Evolutionary conservation across 352 stramenopile genomes (phyloP), one percentile per base, ranked within the genome.

Genomic region (Phytophthora foliorum): DNA sequence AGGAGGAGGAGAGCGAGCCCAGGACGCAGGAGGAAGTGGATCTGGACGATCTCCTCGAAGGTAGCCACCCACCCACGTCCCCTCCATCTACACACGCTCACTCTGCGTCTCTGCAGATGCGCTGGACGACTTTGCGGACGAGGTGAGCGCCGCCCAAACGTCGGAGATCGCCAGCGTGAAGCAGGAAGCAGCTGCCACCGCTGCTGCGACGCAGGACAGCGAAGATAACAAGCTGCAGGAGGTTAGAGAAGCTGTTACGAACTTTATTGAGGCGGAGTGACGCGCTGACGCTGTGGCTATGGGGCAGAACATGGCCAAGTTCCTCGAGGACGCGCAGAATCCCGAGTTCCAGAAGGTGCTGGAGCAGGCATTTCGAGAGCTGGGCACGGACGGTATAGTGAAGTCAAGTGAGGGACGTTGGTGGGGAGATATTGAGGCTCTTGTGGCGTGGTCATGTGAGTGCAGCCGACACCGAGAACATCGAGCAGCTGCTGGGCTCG

Each of bases 311-410:
- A 93, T 95, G 84, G 73, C 70, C 69, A 92, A 94, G 71, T 94
- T 95, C 58, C 75, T 95, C 11, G 88, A 94, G 54, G 85, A 95
- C 61, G 84, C 88, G 49, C 84, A 95, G 72, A 93, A 94, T 67
- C 86, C 89, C 11, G 87, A 94, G 76, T 94, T 96, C 61, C 89
- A 96, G 74, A 74, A 91, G 49, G 87, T 94, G 67, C 67, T 96
- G 36, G 87, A 96, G 77, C 89, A 95, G 64, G 89, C 89, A 2
- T 96, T 95, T 54, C 87, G 86, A n/a, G 89, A 96, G 48, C 56
- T 96, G n/a, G 82, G 81, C 56, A 84, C 81, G 2, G 78, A 86
- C 17, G 82, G 86, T 92, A 74, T 64, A 67, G 50, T 68, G 29
- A 4, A 31, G 4, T 53, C 29, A 38, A 58, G 48, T 46, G 16